These are phyloP conservation scores for Aspergillus intermedius DNA, from an alignment of 2,329 filamentous ascomycete genomes.

Conservation along the genomic window DNA sequence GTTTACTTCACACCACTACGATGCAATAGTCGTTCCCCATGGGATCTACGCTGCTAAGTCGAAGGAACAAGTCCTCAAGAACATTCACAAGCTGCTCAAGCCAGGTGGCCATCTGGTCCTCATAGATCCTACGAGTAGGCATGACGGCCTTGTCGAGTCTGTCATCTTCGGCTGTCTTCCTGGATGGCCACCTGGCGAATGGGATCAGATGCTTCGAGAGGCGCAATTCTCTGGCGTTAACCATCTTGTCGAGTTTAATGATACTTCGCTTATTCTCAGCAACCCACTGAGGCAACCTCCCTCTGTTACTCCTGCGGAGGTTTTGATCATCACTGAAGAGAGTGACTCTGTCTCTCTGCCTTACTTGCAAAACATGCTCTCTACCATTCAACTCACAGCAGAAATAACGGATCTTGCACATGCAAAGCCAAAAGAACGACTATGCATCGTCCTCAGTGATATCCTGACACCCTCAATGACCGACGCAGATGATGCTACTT, in stretches of 20 bases:
- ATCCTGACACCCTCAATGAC: conserved; percentile 2
- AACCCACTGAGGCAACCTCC: not conserved
- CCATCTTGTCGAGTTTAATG: not conserved
- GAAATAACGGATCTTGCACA: conserved; percentile 4
- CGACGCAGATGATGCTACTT: not conserved
- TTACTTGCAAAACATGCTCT: conserved; percentile 1
- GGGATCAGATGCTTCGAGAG: not conserved
- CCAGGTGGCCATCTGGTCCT: conserved; percentile 13
- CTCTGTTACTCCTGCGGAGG: not conserved
- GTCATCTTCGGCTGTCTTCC: conserved; percentile 8
- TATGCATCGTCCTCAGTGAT: conserved; percentile 17
- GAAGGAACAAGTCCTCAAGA: conserved; percentile 5
- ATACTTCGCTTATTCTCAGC: conserved; percentile 1
- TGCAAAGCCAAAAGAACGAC: conserved; percentile 5
- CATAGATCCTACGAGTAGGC: conserved; percentile 4
- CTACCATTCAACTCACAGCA: not conserved
- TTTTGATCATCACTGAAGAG: conserved; percentile 11
- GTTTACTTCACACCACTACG: conserved; percentile 4
- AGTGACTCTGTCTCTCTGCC: not conserved
- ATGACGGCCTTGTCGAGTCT: conserved; percentile 4
- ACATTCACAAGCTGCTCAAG: conserved; percentile 11
- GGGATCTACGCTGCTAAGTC: conserved; percentile 10
- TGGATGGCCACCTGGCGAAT: conserved; percentile 1
- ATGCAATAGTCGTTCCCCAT: conserved; percentile 13
- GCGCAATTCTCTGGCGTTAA: not conserved